phyloP scores from a whole-genome alignment of 2,329 filamentous ascomycete genomes.

The Aspergillus neoniger region DNA sequence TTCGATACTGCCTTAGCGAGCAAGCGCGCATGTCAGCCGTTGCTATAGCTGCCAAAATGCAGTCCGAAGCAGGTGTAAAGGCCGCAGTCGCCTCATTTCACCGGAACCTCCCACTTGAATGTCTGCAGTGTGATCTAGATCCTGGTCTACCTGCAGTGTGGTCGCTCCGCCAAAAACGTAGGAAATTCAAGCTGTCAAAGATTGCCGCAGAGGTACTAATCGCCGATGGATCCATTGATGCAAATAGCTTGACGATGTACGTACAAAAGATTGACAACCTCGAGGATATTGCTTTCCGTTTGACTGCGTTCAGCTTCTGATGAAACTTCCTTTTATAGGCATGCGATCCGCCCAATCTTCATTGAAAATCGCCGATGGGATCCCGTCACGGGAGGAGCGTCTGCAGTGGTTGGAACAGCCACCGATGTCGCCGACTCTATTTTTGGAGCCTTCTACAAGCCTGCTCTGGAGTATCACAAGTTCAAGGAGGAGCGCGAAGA shows the following conservation, averaged over 20 bases:
- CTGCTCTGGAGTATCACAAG: no score
- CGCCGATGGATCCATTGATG: not conserved
- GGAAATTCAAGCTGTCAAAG: not conserved
- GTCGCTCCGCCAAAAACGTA: not conserved
- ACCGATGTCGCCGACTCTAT: not conserved
- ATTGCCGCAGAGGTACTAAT: not conserved
- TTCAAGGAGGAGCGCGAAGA: no score
- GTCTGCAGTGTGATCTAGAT: not conserved
- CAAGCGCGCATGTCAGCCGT: not conserved
- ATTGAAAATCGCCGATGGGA: constrained; percentile 7
- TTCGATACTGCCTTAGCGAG: not conserved
- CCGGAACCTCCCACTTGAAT: not conserved
- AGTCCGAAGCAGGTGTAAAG: not conserved
- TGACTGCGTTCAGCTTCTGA: no score
- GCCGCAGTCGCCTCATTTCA: constrained; percentile 7
- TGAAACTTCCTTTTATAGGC: no score
- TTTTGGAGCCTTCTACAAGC: no score
- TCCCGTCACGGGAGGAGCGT: not conserved
- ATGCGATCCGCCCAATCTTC: not conserved
- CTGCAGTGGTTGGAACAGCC: not conserved
- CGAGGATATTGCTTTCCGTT: no score
- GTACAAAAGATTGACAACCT: no score
- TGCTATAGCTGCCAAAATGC: not conserved
- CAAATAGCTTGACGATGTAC: no score
- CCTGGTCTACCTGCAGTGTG: constrained; percentile 3